Evolutionary conservation across 2,329 filamentous ascomycete species (phyloP).

Genomic region (Eurotiales sp.): DNA sequence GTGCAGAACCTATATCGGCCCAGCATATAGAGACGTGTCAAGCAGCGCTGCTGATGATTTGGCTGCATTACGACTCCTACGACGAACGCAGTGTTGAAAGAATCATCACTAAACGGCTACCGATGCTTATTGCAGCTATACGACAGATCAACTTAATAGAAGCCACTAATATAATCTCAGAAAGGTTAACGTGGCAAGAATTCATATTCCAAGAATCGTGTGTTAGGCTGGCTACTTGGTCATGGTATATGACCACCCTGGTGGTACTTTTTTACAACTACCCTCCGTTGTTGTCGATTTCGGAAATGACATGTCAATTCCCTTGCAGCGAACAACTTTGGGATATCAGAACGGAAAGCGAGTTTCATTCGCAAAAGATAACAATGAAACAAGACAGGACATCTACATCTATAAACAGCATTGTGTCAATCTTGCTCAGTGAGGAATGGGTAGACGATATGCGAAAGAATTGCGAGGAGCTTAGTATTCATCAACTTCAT

Average conservation of each 20-base stretch:
- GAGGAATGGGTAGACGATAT: too few species aligned
- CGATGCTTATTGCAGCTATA: background rate
- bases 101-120: background rate
- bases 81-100: background rate
- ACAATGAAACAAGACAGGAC: too few species aligned
- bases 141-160: background rate
- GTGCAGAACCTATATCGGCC: background rate
- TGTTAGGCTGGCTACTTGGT: background rate
- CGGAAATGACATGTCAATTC: background rate
- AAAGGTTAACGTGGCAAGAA: too few species aligned
- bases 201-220: background rate
- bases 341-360: background rate
- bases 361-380: too few species aligned
- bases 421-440: background rate
- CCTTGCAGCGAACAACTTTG: background rate
- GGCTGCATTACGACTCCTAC: background rate
- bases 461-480: too few species aligned
- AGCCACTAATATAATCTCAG: too few species aligned
- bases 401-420: background rate
- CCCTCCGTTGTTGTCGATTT: background rate
- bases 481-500: too few species aligned
- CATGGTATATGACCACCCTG: background rate
- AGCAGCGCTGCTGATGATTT: background rate
- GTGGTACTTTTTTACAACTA: background rate
- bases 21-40: background rate